A percentile compares a stretch with the other conserved stretches of the same genome.
phyloP scores from a whole-genome alignment of 495 filamentous ascomycete species.

The Tuber aestivum region DNA sequence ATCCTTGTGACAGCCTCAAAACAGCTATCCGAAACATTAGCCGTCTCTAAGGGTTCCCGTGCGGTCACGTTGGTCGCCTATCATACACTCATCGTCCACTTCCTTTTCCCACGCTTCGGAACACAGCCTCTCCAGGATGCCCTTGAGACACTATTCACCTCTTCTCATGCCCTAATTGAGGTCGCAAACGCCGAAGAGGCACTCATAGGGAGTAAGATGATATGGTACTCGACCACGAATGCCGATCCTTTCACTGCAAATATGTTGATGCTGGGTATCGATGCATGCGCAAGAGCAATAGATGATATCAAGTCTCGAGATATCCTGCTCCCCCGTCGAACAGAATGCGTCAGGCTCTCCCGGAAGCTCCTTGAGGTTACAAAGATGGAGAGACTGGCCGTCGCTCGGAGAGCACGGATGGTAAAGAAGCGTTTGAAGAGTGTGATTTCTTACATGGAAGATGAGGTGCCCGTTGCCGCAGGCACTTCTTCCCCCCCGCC shows the following conservation, averaged over 20 bases:
- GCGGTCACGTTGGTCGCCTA: not conserved
- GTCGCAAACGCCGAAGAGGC: not conserved
- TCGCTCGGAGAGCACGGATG: not conserved
- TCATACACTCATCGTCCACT: not conserved
- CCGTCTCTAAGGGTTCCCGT: not conserved
- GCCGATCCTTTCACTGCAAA: not conserved
- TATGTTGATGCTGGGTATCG: conserved; percentile 2
- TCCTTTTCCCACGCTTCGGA: not conserved
- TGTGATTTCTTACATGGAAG: not conserved
- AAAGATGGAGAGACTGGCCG: not conserved
- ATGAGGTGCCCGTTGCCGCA: not conserved
- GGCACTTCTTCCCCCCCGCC: not conserved
- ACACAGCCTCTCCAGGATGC: not conserved
- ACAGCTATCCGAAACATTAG: not conserved
- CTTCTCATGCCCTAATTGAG: not conserved
- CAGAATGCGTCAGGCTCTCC: not conserved
- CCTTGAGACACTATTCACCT: not conserved
- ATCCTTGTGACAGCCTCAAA: not conserved
- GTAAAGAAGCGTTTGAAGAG: not conserved
- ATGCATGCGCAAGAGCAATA: not conserved
- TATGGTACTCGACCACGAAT: not conserved
- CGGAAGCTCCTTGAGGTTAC: not conserved
- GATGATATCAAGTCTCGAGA: not conserved
- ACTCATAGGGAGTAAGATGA: not conserved
- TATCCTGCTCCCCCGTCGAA: not conserved